Conservation (phyloP, 352 stramenopile species). For the Phytophthora citricola region DNA sequence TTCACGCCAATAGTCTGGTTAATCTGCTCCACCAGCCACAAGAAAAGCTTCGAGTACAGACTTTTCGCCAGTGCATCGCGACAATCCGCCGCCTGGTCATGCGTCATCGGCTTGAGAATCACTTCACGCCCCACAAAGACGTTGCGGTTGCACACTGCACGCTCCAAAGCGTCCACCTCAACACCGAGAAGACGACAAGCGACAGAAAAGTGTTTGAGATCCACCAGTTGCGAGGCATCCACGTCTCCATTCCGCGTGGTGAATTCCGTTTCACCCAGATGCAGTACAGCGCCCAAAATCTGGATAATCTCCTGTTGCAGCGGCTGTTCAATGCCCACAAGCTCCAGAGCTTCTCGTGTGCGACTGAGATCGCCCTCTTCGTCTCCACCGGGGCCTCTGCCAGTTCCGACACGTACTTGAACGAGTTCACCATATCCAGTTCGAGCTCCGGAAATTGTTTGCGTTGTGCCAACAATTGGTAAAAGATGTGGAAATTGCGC, state of each 20-base stretch:
- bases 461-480: constrained; percentile 85
- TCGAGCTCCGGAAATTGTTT: constrained; percentile 67
- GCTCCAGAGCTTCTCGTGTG: constrained; percentile 86
- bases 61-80: constrained; percentile 96
- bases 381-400: constrained; percentile 37
- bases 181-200: constrained; percentile 71
- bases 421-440: constrained; percentile 48
- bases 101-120: constrained; percentile 84
- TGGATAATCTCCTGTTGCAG: constrained; percentile 89
- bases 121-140: constrained; percentile 86
- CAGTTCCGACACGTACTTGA: constrained; percentile 72
- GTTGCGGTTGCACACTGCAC: constrained; percentile 79
- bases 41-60: constrained; percentile 95
- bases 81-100: constrained; percentile 81
- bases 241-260: constrained; percentile 74
- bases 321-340: constrained; percentile 89
- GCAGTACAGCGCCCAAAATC: constrained; percentile 90
- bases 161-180: constrained; percentile 59
- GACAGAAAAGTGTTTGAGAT: constrained; percentile 62
- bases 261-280: constrained; percentile 94
- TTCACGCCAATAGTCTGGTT: constrained; percentile 91
- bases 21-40: constrained; percentile 95
- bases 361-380: constrained; percentile 70
- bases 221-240: constrained; percentile 71
- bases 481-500: constrained; percentile 96